Conservation (phyloP, 23 red algal species). For the Agarophyton chilense region DNA sequence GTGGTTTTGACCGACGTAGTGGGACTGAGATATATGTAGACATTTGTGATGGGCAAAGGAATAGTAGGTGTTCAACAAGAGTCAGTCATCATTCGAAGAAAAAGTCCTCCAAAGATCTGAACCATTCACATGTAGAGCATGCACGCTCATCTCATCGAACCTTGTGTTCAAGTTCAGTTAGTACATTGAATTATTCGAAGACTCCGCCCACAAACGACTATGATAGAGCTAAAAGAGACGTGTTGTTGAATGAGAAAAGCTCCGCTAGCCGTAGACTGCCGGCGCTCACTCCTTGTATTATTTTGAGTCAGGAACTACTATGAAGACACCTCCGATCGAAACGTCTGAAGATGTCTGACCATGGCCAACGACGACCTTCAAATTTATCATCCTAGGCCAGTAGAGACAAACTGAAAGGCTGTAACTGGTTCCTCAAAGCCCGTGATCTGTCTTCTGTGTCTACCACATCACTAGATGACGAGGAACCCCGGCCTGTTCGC, state of each 20-base stretch:
- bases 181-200: not conserved
- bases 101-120: not conserved
- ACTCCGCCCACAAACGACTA: not conserved
- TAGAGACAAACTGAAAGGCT: no score
- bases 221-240: no score
- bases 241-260: no score
- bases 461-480: not conserved
- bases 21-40: no score
- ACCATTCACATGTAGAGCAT: not conserved
- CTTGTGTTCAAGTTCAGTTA: not conserved
- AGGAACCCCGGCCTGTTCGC: conserved; percentile 12
- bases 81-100: not conserved
- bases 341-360: not conserved
- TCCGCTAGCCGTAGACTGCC: no score
- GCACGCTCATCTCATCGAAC: not conserved
- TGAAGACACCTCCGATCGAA: no score
- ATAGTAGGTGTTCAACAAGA: no score
- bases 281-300: no score
- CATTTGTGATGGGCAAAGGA: no score
- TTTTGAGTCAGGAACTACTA: no score
- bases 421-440: no score
- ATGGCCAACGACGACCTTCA: not conserved
- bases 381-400: not conserved
- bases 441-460: not conserved
- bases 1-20: no score